phyloP scores from a whole-genome alignment of 352 stramenopile species.

The Globisporangium cederbergense region DNA sequence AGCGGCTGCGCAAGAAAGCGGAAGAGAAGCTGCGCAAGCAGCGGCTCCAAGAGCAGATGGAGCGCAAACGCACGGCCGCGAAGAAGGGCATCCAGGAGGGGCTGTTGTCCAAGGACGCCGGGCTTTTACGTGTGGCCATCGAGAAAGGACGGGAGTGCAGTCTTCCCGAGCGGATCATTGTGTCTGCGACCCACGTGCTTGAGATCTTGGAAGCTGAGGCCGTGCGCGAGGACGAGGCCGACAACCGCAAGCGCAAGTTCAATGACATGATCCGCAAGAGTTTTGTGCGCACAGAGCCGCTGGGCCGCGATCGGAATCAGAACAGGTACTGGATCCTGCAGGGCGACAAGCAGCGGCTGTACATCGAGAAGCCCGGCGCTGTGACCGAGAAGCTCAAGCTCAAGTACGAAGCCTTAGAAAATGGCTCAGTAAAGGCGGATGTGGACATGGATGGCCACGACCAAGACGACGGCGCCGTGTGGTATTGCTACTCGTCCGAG shows the following conservation, averaged over 20 bases:
- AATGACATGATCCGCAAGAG: constrained; percentile 53
- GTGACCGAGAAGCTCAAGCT: constrained; percentile 33
- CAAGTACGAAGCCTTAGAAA: constrained; percentile 35
- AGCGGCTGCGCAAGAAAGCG: constrained; percentile 45
- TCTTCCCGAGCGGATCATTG: constrained; percentile 54
- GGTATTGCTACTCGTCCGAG: constrained; percentile 68
- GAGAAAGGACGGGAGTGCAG: constrained; percentile 74
- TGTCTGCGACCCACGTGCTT: constrained; percentile 70
- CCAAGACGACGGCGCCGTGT: constrained; percentile 30
- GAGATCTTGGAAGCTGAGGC: constrained; percentile 74
- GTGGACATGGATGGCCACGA: constrained; percentile 1
- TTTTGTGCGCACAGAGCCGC: constrained; percentile 72
- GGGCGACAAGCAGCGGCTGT: constrained; percentile 61
- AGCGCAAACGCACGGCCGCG: constrained; percentile 45
- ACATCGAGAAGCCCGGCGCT: constrained; percentile 62
- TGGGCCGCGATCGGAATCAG: constrained; percentile 63
- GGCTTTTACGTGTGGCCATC: constrained; percentile 47
- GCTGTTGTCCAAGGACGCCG: constrained; percentile 56
- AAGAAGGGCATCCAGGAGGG: constrained; percentile 73
- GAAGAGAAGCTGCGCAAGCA: constrained; percentile 71
- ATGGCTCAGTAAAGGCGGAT: neutral
- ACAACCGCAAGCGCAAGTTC: constrained; percentile 58
- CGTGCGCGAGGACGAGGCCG: constrained; percentile 58
- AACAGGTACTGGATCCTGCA: constrained; percentile 73
- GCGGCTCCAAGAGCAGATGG: constrained; percentile 57